These are phyloP conservation scores for Echinosophora koreensis DNA, from an alignment of 306 rosid genomes.

Conservation along the genomic window DNA sequence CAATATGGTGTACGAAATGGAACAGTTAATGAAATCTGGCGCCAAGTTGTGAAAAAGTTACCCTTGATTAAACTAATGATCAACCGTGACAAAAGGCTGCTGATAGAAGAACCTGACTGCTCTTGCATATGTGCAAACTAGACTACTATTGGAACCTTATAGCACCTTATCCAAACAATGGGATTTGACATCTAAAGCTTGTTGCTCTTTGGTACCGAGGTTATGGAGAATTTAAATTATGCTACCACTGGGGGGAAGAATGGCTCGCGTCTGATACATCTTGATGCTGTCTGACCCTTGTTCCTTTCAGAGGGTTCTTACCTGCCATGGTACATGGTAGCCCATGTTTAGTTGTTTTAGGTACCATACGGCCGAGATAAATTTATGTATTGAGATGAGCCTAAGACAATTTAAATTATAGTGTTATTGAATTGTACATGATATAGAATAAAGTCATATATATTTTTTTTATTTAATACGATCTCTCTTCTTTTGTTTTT, in stretches of 20 bases:
- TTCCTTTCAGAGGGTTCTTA: constrained; percentile 10
- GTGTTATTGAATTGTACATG: constrained; percentile 10
- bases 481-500: background rate
- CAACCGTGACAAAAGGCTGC: constrained; percentile 78
- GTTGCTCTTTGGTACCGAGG: background rate
- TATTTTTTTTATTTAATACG: background rate
- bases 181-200: constrained; percentile 16
- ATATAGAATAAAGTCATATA: constrained; percentile 2
- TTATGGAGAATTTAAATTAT: background rate
- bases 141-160: constrained; percentile 47
- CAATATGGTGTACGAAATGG: constrained; percentile 66
- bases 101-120: constrained; percentile 68
- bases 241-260: background rate
- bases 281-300: constrained; percentile 1
- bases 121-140: constrained; percentile 82
- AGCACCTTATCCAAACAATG: constrained; percentile 30
- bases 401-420: constrained; percentile 5
- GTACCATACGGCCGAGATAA: background rate
- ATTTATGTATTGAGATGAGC: background rate
- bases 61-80: constrained; percentile 80
- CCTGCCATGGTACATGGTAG: background rate
- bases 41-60: constrained; percentile 79
- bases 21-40: constrained; percentile 87
- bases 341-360: background rate
- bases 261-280: background rate